Evolutionary conservation across 192 early-diverging fungal species (phyloP).

Genomic region (Rhizophagus clarus): DNA sequence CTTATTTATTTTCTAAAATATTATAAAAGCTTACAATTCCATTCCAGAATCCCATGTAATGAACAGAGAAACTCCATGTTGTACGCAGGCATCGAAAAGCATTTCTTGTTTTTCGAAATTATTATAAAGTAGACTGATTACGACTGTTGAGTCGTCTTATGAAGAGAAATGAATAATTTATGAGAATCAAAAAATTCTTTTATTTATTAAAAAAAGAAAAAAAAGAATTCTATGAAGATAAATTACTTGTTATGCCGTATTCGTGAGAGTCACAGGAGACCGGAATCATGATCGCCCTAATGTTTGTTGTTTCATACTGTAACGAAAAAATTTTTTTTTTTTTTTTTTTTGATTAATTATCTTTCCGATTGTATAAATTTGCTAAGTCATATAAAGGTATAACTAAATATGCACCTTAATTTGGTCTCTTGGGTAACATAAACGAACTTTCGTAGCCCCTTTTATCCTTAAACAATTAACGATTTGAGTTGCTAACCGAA

Average conservation of each 20-base stretch:
- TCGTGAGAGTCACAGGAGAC: background rate
- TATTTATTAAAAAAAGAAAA: background rate
- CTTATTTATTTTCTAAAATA: background rate
- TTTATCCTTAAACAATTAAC: background rate
- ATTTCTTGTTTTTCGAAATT: conserved; percentile 16
- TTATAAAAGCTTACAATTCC: background rate
- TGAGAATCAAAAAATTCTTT: too few species aligned
- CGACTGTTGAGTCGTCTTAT: background rate
- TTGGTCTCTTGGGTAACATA: background rate
- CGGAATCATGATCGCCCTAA: background rate
- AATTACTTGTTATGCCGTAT: background rate
- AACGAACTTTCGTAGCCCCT: background rate
- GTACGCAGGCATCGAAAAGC: background rate
- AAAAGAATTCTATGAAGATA: background rate
- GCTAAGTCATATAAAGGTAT: too few species aligned
- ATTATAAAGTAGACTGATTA: conserved; percentile 15
- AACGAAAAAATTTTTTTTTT: background rate
- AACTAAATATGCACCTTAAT: background rate
- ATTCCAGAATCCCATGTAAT: conserved; percentile 15
- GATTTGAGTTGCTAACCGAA: background rate
- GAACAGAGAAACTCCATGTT: background rate
- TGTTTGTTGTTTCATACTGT: background rate
- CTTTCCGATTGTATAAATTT: too few species aligned
- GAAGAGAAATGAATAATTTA: too few species aligned
- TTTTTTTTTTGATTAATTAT: too few species aligned